Base-by-base conservation (phyloP, 2,329 filamentous ascomycete species). In the Aspergillus amoenus region DNA sequence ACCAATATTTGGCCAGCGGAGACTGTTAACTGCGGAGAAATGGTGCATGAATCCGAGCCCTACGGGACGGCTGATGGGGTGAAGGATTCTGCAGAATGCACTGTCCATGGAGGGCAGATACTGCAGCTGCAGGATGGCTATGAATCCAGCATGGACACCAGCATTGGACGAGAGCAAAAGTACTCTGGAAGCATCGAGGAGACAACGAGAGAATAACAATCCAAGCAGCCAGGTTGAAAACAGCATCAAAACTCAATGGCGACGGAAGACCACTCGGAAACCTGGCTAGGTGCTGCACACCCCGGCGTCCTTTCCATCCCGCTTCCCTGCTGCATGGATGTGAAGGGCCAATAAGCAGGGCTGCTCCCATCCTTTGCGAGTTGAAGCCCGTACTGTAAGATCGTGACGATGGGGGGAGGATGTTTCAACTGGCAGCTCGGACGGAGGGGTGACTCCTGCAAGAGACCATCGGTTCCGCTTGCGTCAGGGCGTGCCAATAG, bases 11-110 rank as follows among this genome's bases (percentile, higher is more conserved):
- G 55, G 57, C 41, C 51, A 46, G 62, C 64, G 64, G 64, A 61
- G 45, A 60, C 64, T 61, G 62, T 64, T 58, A 57, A 66, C 56
- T 63, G 64, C 64, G 62, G 64, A 66, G 62, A 63, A 64, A 48
- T 42, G 57, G 50, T 60, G 63, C 52, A 64, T 56, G 56, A 58
- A 47, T 57, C 55, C 51, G 52, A 55, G 61, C 59, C 61, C 59
- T 59, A 60, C 55, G 52, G 46, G 30, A 55, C 49, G 47, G 50
- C 30, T 45, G 45, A 56, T 53, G 43, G 52, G 44, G 27, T 52
- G 41, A 56, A 59, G 52, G 39, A 55, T 55, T 39, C 43, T 44
- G 32, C 41, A 45, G 50, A 34, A 52, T 45, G 50, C 37, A 43
- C 27, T 37, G 15, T n/a, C n/a, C 34, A 37, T n/a, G 13, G 34